These are phyloP conservation scores for Vicia sativa DNA, from an alignment of 306 rosid genomes.

Conservation along the genomic window DNA sequence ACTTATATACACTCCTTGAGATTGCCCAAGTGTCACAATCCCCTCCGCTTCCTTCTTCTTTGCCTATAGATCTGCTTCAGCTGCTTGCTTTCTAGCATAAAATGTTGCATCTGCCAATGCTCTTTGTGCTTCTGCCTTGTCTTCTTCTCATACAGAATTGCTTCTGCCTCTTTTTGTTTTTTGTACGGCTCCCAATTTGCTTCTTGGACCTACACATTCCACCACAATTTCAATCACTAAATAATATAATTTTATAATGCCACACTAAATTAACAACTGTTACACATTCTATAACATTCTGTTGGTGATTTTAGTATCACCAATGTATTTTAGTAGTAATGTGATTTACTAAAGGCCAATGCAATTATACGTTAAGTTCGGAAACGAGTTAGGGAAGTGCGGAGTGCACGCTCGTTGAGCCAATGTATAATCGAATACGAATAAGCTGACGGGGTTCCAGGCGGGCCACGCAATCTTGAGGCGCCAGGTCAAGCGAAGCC, in stretches of 20 bases:
- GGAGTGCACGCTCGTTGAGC: too few relatives aligned
- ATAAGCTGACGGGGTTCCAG: too few relatives aligned
- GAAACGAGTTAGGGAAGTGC: too few relatives aligned
- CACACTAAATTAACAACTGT: not conserved
- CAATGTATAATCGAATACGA: too few relatives aligned
- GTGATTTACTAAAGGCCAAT: too few relatives aligned
- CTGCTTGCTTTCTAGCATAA: conserved; percentile 37
- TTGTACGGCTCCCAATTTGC: conserved; percentile 46
- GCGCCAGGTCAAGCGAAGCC: too few relatives aligned
- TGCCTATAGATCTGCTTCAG: conserved; percentile 39
- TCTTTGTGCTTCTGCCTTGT: conserved; percentile 43
- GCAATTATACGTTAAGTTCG: too few relatives aligned
- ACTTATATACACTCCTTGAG: conserved; percentile 35
- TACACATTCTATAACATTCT: too few relatives aligned
- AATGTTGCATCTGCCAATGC: conserved; percentile 38
- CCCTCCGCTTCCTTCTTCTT: conserved; percentile 50
- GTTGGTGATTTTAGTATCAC: too few relatives aligned
- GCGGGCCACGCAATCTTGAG: too few relatives aligned
- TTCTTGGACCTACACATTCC: conserved; percentile 44
- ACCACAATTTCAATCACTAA: not conserved
- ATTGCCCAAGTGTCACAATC: conserved; percentile 34
- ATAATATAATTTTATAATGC: not conserved
- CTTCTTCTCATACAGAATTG: conserved; percentile 41
- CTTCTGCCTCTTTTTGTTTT: conserved; percentile 44
- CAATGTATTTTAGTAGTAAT: too few relatives aligned